These are phyloP conservation scores for Pterulicium gracile DNA, from an alignment of 1,284 basidiomycete species.

Conservation along the genomic window DNA sequence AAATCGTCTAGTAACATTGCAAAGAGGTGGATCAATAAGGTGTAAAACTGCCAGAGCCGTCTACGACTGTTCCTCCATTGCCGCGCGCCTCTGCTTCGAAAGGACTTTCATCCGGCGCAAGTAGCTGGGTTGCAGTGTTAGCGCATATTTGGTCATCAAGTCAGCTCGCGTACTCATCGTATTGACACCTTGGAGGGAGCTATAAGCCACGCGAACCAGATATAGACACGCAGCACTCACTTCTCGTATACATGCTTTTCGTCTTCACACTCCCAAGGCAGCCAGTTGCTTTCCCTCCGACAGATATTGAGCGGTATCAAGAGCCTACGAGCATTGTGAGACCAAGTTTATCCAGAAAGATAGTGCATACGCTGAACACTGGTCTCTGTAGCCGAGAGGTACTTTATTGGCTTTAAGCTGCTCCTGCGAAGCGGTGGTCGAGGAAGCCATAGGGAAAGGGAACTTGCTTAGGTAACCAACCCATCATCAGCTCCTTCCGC, in stretches of 20 bases:
- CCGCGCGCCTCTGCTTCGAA: slow-evolving; percentile 13
- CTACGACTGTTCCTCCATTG: slow-evolving; percentile 1
- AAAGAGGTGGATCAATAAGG: no score
- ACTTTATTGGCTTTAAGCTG: slow-evolving; percentile 72
- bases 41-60: no score
- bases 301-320: slow-evolving; percentile 81
- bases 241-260: slow-evolving; percentile 71
- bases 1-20: no score
- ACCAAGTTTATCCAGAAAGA: slow-evolving; percentile 1
- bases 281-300: slow-evolving; percentile 59
- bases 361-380: slow-evolving; percentile 77
- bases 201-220: neutral
- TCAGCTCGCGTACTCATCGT: slow-evolving; percentile 13
- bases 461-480: neutral
- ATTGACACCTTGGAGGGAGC: slow-evolving; percentile 13
- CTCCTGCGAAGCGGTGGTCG: slow-evolving; percentile 70
- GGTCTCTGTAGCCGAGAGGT: slow-evolving; percentile 81
- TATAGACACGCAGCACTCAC: slow-evolving; percentile 29
- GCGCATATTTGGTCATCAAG: slow-evolving; percentile 6
- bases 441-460: neutral
- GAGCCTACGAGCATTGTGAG: slow-evolving; percentile 36
- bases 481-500: no score
- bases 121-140: slow-evolving; percentile 7
- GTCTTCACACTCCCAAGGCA: slow-evolving; percentile 79
- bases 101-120: slow-evolving; percentile 15